A percentile compares a stretch with the other conserved stretches of the same genome.
These are phyloP conservation scores for Austroboletus eburneus DNA, from an alignment of 768 basidiomycete species.

Conservation along the genomic window DNA sequence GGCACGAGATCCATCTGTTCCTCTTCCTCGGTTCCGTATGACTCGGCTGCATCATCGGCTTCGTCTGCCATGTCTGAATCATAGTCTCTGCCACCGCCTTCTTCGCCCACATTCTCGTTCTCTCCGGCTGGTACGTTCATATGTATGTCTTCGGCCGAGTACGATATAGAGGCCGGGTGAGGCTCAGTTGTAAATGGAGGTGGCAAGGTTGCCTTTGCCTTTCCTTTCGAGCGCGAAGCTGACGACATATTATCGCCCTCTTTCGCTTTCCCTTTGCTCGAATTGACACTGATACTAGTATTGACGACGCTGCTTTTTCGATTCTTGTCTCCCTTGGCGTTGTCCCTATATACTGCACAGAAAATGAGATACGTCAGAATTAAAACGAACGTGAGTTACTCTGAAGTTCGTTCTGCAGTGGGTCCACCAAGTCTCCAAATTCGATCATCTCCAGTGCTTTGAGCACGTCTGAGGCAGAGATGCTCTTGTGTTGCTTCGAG, in stretches of 20 bases:
- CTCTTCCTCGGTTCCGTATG: conserved; percentile 38
- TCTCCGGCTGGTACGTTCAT: conserved; percentile 22
- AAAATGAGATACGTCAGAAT: not conserved
- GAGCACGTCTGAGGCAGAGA: conserved; percentile 86
- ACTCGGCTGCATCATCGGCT: conserved; percentile 21
- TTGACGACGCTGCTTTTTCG: conserved; percentile 25
- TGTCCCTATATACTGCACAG: conserved; percentile 58
- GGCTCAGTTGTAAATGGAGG: conserved; percentile 30
- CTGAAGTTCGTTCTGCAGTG: conserved; percentile 60
- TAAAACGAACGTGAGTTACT: conserved; percentile 34
- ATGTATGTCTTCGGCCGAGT: conserved; percentile 23
- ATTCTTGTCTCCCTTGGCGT: conserved; percentile 57
- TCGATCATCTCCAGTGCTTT: conserved; percentile 80
- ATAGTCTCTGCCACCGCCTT: conserved; percentile 27
- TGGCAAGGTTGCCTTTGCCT: conserved; percentile 29
- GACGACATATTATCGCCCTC: conserved; percentile 32
- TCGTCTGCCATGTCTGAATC: conserved; percentile 24
- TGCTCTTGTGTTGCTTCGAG: conserved; percentile 83
- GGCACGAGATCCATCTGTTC: conserved; percentile 40
- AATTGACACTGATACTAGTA: conserved; percentile 25
- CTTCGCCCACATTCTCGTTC: conserved; percentile 32
- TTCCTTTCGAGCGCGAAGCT: conserved; percentile 22
- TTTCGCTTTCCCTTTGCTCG: conserved; percentile 28
- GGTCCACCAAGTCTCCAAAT: conserved; percentile 64
- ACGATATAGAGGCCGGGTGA: conserved; percentile 21